These are phyloP conservation scores for Lenwebbia sp. DNA, from an alignment of 345 rosid species.

Conservation along the genomic window DNA sequence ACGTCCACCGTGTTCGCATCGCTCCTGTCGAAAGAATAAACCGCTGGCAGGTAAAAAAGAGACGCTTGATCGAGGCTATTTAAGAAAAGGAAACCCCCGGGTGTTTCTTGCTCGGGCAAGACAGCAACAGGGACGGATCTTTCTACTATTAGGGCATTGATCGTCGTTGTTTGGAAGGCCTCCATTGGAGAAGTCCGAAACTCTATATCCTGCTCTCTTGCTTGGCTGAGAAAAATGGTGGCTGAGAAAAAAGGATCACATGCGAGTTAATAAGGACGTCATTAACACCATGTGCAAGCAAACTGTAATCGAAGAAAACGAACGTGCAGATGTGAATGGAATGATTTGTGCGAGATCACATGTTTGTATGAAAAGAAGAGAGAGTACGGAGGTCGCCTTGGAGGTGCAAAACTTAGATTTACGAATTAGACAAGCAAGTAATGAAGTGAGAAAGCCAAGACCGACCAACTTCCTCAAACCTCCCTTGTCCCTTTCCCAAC, in stretches of 20 bases:
- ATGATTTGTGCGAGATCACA: not conserved
- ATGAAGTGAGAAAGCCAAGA: not conserved
- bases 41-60: not conserved
- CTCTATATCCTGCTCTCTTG: not conserved
- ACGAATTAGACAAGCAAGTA: not conserved
- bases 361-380: not conserved
- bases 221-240: too few relatives aligned
- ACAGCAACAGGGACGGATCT: not conserved
- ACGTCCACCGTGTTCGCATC: slow-evolving; percentile 12
- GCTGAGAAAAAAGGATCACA: too few relatives aligned
- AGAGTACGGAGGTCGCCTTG: not conserved
- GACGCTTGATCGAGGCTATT: not conserved
- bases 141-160: not conserved
- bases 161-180: not conserved
- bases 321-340: not conserved
- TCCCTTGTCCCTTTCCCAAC: not conserved
- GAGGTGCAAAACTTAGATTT: not conserved
- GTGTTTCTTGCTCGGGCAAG: too few relatives aligned
- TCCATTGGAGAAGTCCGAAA: not conserved
- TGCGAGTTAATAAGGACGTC: not conserved
- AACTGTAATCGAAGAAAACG: not conserved
- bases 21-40: not conserved
- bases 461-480: not conserved
- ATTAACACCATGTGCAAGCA: not conserved
- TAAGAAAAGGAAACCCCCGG: not conserved